These are phyloP conservation scores for Coemansia sp. DNA, from an alignment of 192 early-diverging fungal species.

Conservation along the genomic window DNA sequence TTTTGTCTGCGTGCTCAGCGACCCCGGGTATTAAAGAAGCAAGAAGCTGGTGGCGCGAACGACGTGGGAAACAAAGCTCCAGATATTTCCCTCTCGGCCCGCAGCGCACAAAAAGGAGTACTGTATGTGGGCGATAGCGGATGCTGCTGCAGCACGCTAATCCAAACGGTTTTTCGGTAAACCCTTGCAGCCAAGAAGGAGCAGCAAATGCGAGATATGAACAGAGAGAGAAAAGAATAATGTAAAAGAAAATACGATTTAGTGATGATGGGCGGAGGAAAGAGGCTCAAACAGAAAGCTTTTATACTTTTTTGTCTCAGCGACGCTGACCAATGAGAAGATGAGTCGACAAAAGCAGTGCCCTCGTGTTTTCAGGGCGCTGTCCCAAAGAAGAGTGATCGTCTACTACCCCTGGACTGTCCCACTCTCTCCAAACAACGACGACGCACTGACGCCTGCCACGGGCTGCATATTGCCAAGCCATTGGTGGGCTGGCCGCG, in stretches of 20 bases:
- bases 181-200: neutral
- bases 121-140: neutral
- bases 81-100: neutral
- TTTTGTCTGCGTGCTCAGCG: neutral
- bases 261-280: neutral
- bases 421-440: neutral
- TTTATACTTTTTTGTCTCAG: neutral
- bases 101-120: neutral
- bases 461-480: neutral
- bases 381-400: conserved; percentile 2
- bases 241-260: no score
- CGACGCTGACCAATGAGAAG: neutral
- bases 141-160: conserved; percentile 1
- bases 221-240: neutral
- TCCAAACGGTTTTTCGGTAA: conserved; percentile 2
- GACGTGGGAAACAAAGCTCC: neutral
- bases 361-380: neutral
- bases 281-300: no score
- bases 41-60: neutral
- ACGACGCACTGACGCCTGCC: neutral
- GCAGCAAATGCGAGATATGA: neutral
- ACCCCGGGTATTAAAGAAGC: neutral
- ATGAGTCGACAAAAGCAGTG: neutral
- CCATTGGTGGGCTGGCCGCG: neutral
- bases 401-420: conserved; percentile 2